Conservation (phyloP, 768 basidiomycete species). For the Gloeostereum incarnatum region DNA sequence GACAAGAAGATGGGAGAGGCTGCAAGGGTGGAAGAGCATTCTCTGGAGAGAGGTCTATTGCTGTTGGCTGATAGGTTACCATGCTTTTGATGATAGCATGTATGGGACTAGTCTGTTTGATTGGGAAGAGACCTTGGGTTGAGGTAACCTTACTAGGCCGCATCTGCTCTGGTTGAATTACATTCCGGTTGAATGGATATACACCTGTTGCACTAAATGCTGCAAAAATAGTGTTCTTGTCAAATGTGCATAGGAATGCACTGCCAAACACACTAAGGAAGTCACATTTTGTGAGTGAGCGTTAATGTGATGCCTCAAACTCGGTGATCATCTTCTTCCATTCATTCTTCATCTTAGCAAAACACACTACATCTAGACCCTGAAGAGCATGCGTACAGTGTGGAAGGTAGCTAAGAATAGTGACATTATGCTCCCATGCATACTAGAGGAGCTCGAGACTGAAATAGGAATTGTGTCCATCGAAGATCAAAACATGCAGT, state of each 20-base stretch:
- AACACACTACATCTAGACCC: conserved; percentile 17
- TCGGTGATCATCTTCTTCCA: conserved; percentile 10
- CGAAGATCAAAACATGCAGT: conserved; percentile 12
- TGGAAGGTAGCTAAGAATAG: conserved; percentile 5
- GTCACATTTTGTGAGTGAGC: conserved; percentile 15
- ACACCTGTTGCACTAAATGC: conserved; percentile 22
- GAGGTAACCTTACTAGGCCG: conserved; percentile 18
- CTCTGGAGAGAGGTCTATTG: conserved; percentile 1
- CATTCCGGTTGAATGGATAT: conserved; percentile 16
- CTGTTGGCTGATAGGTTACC: conserved; percentile 2
- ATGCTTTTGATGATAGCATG: conserved; percentile 6
- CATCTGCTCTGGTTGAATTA: conserved; percentile 17
- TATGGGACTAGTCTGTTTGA: conserved; percentile 16
- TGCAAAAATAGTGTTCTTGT: conserved; percentile 13
- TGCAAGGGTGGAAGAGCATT: too few relatives aligned
- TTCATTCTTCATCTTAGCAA: conserved; percentile 10
- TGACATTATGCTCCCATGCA: conserved; percentile 5
- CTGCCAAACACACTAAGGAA: conserved; percentile 17
- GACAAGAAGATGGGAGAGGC: too few relatives aligned
- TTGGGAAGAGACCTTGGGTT: conserved; percentile 13
- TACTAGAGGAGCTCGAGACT: not conserved
- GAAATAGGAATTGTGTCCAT: conserved; percentile 16
- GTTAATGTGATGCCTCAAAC: conserved; percentile 6
- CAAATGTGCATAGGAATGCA: conserved; percentile 19
- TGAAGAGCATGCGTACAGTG: conserved; percentile 13